Base-by-base conservation (phyloP, 225 moss, liverwort and hornwort genomes). In the Straminergon stramineum region DNA sequence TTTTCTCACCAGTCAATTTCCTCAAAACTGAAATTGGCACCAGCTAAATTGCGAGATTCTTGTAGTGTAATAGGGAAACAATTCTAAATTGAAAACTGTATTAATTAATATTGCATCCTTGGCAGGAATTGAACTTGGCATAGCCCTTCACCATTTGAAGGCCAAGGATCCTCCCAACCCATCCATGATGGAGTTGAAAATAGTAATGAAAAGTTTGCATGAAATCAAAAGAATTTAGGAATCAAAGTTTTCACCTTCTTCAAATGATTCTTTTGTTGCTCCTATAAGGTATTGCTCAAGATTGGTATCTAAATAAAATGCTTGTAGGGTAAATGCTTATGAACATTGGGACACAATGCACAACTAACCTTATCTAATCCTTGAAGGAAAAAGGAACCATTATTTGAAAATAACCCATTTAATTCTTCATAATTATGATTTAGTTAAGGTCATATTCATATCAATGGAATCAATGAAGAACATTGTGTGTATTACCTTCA, bases 331-430 rank as follows among this genome's bases (percentile, higher is more conserved):
- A 69, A 22, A n/a, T 69, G 23, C 22, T 68, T n/a, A n/a, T 23
- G 4, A 6, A 68, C 4, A 39, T 22, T n/a, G 12, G 13, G 4
- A n/a, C 7, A n/a, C 2, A 22, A 1, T 1, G 1, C 0, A 0
- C n/a, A 22, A 69, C 0, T 69, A 23, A n/a, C 22, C 17, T 23
- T n/a, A 7, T n/a, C 6, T 69, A 69, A 23, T 1, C 7, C 13
- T 69, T n/a, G 13, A 69, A 69, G 7, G 13, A 37, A n/a, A 21
- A n/a, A n/a, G 1, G 17, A 65, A 17, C 32, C 8, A 31, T 64
- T 64, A 64, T 64, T 31, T 65, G 9, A 65, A 65, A 13, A n/a
- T n/a, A 13, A 69, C n/a, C 22, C 7, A 69, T 69, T 22, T 37
- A 69, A n/a, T 22, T 69, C 2, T 0, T n/a, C 23, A n/a, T 22